Evolutionary conservation across 2,329 filamentous ascomycete species (phyloP).

Genomic region (Dendryphion nanum): DNA sequence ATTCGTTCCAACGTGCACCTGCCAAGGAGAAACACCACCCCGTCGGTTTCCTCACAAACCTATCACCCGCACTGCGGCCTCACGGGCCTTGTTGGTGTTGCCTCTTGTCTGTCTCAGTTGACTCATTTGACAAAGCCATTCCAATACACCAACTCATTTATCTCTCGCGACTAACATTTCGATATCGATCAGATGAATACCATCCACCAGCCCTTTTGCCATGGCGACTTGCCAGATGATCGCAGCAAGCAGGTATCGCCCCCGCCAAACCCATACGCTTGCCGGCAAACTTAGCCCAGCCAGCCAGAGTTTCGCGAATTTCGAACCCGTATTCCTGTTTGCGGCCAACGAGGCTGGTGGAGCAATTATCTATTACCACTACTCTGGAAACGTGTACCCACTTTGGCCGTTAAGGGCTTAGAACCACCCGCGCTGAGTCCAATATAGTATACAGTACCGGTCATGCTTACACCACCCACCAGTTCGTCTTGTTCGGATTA

Average conservation of each 20-base stretch:
- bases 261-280: conserved; percentile 8
- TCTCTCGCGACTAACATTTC: conserved; percentile 3
- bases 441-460: conserved; percentile 5
- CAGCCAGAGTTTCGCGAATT: conserved; percentile 3
- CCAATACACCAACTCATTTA: conserved; percentile 22
- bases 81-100: conserved; percentile 2
- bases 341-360: conserved; percentile 3
- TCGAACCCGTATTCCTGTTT: conserved; percentile 4
- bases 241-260: not conserved
- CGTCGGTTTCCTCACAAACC: conserved; percentile 1
- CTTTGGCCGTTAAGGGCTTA: conserved; percentile 7
- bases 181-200: conserved; percentile 14
- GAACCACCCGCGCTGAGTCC: not conserved
- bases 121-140: conserved; percentile 9
- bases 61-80: conserved; percentile 2
- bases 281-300: conserved; percentile 7
- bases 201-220: conserved; percentile 6
- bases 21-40: no score
- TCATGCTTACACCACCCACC: conserved; percentile 17
- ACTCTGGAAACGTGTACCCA: not conserved
- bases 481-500: no score
- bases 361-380: conserved; percentile 4
- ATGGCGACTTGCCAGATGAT: conserved; percentile 11
- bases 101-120: conserved; percentile 18
- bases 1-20: conserved; percentile 12